Evolutionary conservation across 2,329 filamentous ascomycete species (phyloP).

Genomic region (Penicillium sp.): DNA sequence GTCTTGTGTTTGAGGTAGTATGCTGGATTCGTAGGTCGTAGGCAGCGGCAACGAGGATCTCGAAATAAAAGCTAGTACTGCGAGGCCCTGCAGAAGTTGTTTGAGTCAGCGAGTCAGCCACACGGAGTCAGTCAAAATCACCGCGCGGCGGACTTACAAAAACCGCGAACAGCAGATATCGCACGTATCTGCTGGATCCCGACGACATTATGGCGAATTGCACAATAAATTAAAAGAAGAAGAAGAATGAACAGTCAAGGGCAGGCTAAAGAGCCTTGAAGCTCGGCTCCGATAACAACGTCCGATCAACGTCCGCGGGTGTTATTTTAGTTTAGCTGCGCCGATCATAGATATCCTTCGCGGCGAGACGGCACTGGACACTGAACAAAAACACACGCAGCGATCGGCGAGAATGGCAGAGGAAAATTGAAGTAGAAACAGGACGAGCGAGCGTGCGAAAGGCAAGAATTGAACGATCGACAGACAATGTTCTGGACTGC

Average conservation of each 20-base stretch:
- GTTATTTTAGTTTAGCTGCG: background rate
- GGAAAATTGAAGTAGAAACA: background rate
- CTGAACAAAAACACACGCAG: background rate
- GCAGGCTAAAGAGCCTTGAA: background rate
- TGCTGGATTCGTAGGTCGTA: constrained; percentile 21
- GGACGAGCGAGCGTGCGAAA: background rate
- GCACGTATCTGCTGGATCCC: constrained; percentile 42
- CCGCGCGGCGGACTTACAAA: constrained; percentile 59
- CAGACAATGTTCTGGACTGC: background rate
- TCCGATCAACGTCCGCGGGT: background rate
- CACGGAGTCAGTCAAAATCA: background rate
- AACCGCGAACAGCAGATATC: constrained; percentile 73
- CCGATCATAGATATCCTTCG: constrained; percentile 1
- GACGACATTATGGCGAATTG: constrained; percentile 27
- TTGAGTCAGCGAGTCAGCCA: background rate
- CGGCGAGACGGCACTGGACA: too few relatives aligned
- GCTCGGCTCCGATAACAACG: background rate
- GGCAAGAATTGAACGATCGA: background rate
- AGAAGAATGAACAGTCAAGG: background rate
- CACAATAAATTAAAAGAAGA: background rate
- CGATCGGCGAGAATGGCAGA: background rate
- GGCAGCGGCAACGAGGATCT: constrained; percentile 50
- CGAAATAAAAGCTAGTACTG: constrained; percentile 79
- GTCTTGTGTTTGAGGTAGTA: constrained; percentile 13
- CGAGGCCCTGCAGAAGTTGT: constrained; percentile 49